Evolutionary conservation across 2,329 filamentous ascomycete genomes (phyloP), one percentile per base, ranked within the genome.

Genomic region (Akanthomyces muscarius): DNA sequence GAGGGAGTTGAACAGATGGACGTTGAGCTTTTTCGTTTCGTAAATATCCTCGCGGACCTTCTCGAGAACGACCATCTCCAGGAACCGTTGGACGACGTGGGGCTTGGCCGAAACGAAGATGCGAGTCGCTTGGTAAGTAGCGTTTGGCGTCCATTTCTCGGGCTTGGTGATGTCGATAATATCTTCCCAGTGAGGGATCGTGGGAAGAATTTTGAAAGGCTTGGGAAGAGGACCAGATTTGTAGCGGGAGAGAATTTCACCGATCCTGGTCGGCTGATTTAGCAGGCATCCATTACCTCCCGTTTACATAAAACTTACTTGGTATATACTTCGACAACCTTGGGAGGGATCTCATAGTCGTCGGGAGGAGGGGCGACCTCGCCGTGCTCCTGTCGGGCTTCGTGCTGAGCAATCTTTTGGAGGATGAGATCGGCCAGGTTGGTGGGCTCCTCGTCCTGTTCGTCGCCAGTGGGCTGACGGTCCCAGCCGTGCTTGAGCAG

Each of bases 181-280:
- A 23, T 92, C 90, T 72, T 95, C 91, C 92, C 93, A 98, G 70
- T 95, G 76, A 8, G 92, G 92, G 16, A 98, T 86, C 0, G 92
- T 93, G 2, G 95, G 95, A 10, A 99, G 84, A 67, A 98, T 92
- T 77, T 98, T 98, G 83, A 99, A 96, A 0, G 94, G 94, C 77
- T 99, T 99, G 23, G 95, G 95, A 38, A 99, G 83, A 68, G 94
- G 94, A n/a, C 95, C 95, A 16, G 90, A 94, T 77, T 96, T 97
- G 81, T 97, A 98, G 67, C 94, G 87, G 30, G 91, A 92, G 64
- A 99, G 83, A 65, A 98, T 89, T 68, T 93, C 82, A 65, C 93
- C 94, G 69, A 97, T 88, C 78, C 88, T 92, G 45, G 25, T 13
- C 6, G 30, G 45, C 18, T 16, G 36, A 21, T 55, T 55, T 0